Percentiles rank a stretch among this genome's conserved stretches.
phyloP scores from a whole-genome alignment of 2,329 filamentous ascomycete genomes.

The Cladorrhinum sp. region DNA sequence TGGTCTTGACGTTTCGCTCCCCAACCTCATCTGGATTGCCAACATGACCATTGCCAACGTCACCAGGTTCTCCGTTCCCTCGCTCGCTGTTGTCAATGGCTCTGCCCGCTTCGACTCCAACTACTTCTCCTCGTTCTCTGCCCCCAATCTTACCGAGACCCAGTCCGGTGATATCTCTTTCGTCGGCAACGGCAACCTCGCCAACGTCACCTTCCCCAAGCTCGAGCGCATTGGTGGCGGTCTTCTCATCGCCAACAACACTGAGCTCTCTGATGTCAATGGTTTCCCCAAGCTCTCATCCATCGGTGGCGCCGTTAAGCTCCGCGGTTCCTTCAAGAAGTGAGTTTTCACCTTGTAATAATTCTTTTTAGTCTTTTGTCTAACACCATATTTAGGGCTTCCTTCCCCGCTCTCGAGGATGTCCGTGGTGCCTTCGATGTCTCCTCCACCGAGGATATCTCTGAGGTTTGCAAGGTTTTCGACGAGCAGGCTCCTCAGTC shows the following conservation, averaged over 20 bases:
- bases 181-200: conserved; percentile 58
- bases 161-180: conserved; percentile 59
- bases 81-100: conserved; percentile 69
- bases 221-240: conserved; percentile 72
- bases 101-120: conserved; percentile 84
- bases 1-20: conserved; percentile 67
- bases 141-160: conserved; percentile 69
- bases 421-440: conserved; percentile 72
- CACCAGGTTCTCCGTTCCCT: conserved; percentile 69
- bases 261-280: conserved; percentile 60
- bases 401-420: conserved; percentile 63
- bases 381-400: conserved; percentile 54
- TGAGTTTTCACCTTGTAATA: conserved; percentile 47
- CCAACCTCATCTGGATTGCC: conserved; percentile 72
- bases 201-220: conserved; percentile 72
- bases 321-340: conserved; percentile 80
- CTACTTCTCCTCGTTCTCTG: conserved; percentile 59
- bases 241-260: conserved; percentile 89
- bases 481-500: conserved; percentile 41
- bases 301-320: conserved; percentile 77
- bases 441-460: conserved; percentile 62
- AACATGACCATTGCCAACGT: conserved; percentile 83
- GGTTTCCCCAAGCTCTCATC: conserved; percentile 66
- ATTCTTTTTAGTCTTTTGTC: conserved; percentile 13
- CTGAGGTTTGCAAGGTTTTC: conserved; percentile 53